These are phyloP conservation scores for Microsporum canis DNA, from an alignment of 2,329 filamentous ascomycete species.

Conservation along the genomic window DNA sequence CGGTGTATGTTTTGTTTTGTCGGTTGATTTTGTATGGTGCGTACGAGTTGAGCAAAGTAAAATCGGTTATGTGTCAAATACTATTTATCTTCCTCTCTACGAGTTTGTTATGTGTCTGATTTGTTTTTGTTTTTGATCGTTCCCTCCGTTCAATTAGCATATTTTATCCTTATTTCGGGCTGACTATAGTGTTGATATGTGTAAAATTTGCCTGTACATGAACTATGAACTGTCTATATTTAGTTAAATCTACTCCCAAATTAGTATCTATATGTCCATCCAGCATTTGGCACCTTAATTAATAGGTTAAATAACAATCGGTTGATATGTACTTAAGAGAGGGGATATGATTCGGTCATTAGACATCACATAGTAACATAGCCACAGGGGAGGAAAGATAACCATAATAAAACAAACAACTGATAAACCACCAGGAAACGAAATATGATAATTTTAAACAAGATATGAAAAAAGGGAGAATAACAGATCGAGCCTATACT, in stretches of 20 bases:
- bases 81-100: not conserved
- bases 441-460: not conserved
- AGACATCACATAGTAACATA: not conserved
- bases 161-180: not conserved
- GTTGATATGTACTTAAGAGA: not conserved
- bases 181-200: not conserved
- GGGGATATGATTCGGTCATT: not conserved
- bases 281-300: not conserved
- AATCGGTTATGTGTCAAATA: not conserved
- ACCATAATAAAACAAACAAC: slow-evolving; percentile 5
- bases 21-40: not conserved
- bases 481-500: not conserved
- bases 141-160: no score
- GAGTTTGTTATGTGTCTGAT: not conserved
- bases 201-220: not conserved
- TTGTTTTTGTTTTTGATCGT: not conserved
- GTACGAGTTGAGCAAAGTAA: not conserved
- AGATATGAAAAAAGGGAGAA: not conserved
- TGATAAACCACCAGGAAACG: slow-evolving; percentile 5
- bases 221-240: not conserved
- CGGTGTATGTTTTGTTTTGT: not conserved
- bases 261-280: not conserved
- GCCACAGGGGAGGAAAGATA: not conserved
- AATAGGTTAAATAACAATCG: not conserved
- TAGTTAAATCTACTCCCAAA: not conserved